Percentiles rank a stretch among this genome's conserved stretches.
These are phyloP conservation scores for Debaryomyces nepalensis DNA, from an alignment of 1,139 yeast species.

Conservation along the genomic window DNA sequence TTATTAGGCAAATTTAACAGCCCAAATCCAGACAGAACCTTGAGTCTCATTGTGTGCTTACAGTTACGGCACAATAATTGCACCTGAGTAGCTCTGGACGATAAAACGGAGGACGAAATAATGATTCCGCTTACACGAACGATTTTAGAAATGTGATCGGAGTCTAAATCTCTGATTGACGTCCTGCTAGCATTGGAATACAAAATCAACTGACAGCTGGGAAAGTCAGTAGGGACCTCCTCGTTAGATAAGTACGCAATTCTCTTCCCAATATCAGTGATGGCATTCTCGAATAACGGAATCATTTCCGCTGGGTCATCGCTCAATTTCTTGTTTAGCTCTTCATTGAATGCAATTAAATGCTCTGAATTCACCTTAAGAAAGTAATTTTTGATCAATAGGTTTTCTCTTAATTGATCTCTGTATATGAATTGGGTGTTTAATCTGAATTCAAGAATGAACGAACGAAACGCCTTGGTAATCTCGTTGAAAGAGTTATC, in stretches of 20 bases:
- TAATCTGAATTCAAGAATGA: slow-evolving; percentile 83
- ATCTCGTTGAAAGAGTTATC: slow-evolving; percentile 77
- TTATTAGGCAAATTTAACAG: slow-evolving; percentile 72
- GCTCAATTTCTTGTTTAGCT: slow-evolving; percentile 76
- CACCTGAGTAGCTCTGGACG: slow-evolving; percentile 84
- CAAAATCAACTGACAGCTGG: slow-evolving; percentile 81
- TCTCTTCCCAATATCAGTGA: slow-evolving; percentile 86
- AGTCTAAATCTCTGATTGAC: slow-evolving; percentile 80
- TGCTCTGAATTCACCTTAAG: slow-evolving; percentile 84
- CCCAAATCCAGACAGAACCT: slow-evolving; percentile 79
- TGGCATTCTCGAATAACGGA: slow-evolving; percentile 87
- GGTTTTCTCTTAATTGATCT: slow-evolving; percentile 88
- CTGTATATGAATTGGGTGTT: slow-evolving; percentile 85
- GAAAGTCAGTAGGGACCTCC: slow-evolving; percentile 63
- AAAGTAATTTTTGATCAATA: slow-evolving; percentile 74
- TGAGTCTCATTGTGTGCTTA: slow-evolving; percentile 73
- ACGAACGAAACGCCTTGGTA: slow-evolving; percentile 77
- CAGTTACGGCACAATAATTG: slow-evolving; percentile 89
- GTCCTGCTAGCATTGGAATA: slow-evolving; percentile 74
- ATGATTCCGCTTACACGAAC: slow-evolving; percentile 93
- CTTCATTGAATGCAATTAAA: slow-evolving; percentile 85
- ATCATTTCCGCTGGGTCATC: slow-evolving; percentile 91
- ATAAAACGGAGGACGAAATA: slow-evolving; percentile 86
- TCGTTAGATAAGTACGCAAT: slow-evolving; percentile 66
- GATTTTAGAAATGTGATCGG: slow-evolving; percentile 86